phyloP scores from a whole-genome alignment of 148 eudicot species.

The Persicaria tinctoria region DNA sequence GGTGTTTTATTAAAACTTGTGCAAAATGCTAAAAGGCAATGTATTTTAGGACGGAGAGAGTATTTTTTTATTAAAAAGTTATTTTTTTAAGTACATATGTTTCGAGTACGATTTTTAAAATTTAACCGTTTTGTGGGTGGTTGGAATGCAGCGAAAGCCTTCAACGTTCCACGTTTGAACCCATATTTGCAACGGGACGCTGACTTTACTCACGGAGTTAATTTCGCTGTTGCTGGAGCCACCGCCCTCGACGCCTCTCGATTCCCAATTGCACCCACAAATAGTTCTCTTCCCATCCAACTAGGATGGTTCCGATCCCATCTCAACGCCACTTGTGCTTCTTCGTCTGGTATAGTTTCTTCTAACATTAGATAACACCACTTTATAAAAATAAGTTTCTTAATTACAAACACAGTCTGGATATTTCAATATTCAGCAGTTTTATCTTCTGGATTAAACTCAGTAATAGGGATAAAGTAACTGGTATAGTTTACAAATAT shows the following conservation, averaged over 20 bases:
- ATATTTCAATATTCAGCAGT: no score
- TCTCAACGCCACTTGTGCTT: not conserved
- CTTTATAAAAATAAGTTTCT: no score
- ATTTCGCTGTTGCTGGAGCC: conserved; percentile 1
- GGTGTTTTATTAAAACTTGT: no score
- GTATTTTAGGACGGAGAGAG: no score
- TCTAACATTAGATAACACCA: no score
- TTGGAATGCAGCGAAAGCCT: not conserved
- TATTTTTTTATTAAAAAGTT: not conserved
- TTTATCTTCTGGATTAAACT: no score
- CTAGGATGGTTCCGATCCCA: not conserved
- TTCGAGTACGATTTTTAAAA: no score
- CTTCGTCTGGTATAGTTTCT: not conserved
- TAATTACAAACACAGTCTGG: no score
- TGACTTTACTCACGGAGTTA: not conserved
- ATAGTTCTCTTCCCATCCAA: not conserved
- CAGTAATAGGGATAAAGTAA: no score
- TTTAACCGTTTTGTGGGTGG: not conserved
- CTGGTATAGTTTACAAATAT: no score
- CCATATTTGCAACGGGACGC: not conserved
- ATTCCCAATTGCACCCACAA: not conserved
- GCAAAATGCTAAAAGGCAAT: no score
- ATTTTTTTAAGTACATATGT: not conserved
- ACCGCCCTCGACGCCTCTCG: not conserved
- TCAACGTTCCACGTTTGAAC: not conserved